These are phyloP conservation scores for Polyplosphaeria fusca DNA, from an alignment of 495 filamentous ascomycete species.

Conservation along the genomic window DNA sequence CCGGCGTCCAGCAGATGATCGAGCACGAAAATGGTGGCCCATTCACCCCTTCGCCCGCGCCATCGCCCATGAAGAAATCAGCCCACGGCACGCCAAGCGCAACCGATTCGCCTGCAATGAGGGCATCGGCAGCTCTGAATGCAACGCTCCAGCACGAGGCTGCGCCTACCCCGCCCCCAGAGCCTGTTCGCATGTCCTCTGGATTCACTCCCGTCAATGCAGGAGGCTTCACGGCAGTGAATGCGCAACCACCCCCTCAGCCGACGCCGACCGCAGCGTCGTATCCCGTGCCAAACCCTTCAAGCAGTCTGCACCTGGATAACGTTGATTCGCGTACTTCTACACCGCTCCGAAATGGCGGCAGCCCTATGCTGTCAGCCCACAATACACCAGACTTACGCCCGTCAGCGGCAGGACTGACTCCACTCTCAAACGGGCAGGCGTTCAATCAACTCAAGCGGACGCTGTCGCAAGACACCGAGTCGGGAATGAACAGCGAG, in stretches of 20 bases:
- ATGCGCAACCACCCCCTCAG: conserved; percentile 29
- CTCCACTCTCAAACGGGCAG: conserved; percentile 56
- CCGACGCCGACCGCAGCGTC: conserved; percentile 46
- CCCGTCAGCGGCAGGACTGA: conserved; percentile 49
- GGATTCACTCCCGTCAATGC: conserved; percentile 84
- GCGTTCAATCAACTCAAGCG: conserved; percentile 67
- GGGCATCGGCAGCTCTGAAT: conserved; percentile 64
- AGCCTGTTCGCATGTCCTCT: conserved; percentile 48
- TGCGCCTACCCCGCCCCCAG: conserved; percentile 53
- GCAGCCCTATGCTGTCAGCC: conserved; percentile 52
- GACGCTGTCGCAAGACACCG: conserved; percentile 73
- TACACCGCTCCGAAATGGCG: conserved; percentile 46
- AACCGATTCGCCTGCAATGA: conserved; percentile 68
- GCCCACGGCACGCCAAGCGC: conserved; percentile 66
- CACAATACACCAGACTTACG: conserved; percentile 61
- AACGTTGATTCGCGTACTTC: conserved; percentile 46
- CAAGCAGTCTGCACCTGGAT: conserved; percentile 52
- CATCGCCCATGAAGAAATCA: conserved; percentile 78
- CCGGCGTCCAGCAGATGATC: conserved; percentile 92
- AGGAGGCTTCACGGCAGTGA: conserved; percentile 65
- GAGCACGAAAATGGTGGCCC: conserved; percentile 93
- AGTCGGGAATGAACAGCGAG: conserved; percentile 59
- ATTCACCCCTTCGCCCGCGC: conserved; percentile 84
- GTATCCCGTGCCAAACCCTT: conserved; percentile 76
- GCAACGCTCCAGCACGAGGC: conserved; percentile 56